A percentile compares a stretch with the other conserved stretches of the same genome.
Evolutionary conservation across 2,329 filamentous ascomycete species (phyloP).

Genomic region (Hysterium pulicare): DNA sequence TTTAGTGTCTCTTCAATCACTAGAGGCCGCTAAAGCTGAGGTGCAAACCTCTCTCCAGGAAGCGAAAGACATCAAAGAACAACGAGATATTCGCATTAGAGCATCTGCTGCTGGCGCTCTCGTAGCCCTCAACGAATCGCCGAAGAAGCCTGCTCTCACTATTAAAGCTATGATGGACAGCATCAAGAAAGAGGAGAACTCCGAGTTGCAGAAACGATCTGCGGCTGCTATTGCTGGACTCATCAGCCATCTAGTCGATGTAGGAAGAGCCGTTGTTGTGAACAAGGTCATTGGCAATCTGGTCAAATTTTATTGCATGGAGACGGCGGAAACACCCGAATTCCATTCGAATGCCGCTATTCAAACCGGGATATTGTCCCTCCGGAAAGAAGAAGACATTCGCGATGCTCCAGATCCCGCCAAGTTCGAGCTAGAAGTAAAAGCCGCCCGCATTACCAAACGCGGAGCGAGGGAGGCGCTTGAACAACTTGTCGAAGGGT

Average conservation of each 20-base stretch:
- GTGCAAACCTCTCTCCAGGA: slow-evolving; percentile 73
- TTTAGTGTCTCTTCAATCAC: slow-evolving; percentile 73
- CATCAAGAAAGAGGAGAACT: slow-evolving; percentile 89
- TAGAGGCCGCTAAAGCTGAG: slow-evolving; percentile 72
- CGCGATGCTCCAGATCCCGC: slow-evolving; percentile 88
- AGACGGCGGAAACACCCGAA: slow-evolving; percentile 95
- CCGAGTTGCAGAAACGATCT: slow-evolving; percentile 81
- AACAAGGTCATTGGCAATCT: slow-evolving; percentile 95
- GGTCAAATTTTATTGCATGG: slow-evolving; percentile 96
- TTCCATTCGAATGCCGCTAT: slow-evolving; percentile 80
- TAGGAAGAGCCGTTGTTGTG: slow-evolving; percentile 77
- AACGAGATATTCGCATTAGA: slow-evolving; percentile 79
- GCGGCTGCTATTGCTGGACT: slow-evolving; percentile 79
- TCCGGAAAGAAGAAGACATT: slow-evolving; percentile 95
- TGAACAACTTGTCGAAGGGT: slow-evolving; percentile 78
- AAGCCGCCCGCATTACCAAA: slow-evolving; percentile 82
- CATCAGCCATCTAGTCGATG: slow-evolving; percentile 79
- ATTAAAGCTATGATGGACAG: slow-evolving; percentile 99
- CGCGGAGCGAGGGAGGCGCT: slow-evolving; percentile 92
- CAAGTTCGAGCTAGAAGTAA: slow-evolving; percentile 85
- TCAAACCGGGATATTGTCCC: slow-evolving; percentile 78
- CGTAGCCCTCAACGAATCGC: slow-evolving; percentile 80
- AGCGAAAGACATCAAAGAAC: slow-evolving; percentile 72
- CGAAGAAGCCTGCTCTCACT: slow-evolving; percentile 87
- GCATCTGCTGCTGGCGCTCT: slow-evolving; percentile 84